Evolutionary conservation across 805 yeast genomes (phyloP), one percentile per base, ranked within the genome.

Genomic region (Zygotorulaspora sp.): DNA sequence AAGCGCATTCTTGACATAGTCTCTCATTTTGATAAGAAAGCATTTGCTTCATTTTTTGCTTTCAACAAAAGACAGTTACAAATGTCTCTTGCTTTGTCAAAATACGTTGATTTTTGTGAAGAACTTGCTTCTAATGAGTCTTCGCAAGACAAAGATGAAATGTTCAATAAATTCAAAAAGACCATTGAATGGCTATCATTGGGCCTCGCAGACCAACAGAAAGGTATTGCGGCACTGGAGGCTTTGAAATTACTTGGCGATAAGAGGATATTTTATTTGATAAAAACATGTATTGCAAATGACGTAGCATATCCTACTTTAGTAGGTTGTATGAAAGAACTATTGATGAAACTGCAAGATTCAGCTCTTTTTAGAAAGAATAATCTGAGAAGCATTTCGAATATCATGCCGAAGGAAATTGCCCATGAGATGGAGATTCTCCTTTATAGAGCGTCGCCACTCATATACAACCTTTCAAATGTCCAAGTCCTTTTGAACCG

Each of bases 11-110:
- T 83, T 31, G 58, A 57, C 2, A 66, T 84, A 1, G 61, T 75
- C 35, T 49, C 63, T 1, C 61, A 57, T 23, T 65, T 88, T 17
- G 74, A 78, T 35, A 70, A 70, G 1, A 79, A 77, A 45, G 73
- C 89, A 0, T 68, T 69, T 44, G 67, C 74, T 16, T 75, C 94
- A 0, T 81, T 87, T 48, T 61, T 68, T 41, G 90, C 95, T 0
- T 74, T 85, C 24, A 71, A 75, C 35, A 74, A 70, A 49, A 70
- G 95, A 34, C 96, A 87, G 53, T 69, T 71, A 33, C 80, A 80
- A 46, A 57, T 75, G 18, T 63, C 83, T 2, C 56, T 63, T 2
- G 85, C 75, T 1, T 37, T 85, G 6, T 43, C 48, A 1, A 74
- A 74, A 40, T 70, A 73, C 37, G 40, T 82, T 9, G 68, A 68